Base-by-base conservation (phyloP, 306 rosid genomes). In the Vigna nakashimae region DNA sequence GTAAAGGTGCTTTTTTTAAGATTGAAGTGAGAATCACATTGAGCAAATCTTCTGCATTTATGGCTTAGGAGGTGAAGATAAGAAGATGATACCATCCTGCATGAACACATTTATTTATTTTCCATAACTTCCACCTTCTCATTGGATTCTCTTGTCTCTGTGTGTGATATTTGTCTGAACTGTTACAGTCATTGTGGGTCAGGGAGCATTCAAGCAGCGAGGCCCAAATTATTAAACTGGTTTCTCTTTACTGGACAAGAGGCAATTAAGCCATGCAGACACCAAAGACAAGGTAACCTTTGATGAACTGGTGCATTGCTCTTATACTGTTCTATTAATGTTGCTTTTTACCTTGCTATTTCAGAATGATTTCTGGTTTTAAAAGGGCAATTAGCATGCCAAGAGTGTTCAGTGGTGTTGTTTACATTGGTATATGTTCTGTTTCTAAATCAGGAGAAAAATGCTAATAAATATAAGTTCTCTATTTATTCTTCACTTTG, bases 241-340 rank as follows among this genome's bases (percentile, higher is more conserved):
- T 70, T 73, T 84, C 72, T 18, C 51, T 76, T 82, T 82, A 51
- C 84, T 53, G 78, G 73, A 56, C 51, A 20, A 58, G 77, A 78
- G 83, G 85, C 62, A 72, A 57, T 55, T 62, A 77, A 84, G 86
- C 64, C 57, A 96, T 96, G 99, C 99, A 96, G 88, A 92, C 99
- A 84, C 91, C 99, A 14, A 96, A 96, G 88, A 84, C 97, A 81
- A 91, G 99, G 98, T 96, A 85, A 79, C 60, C 80, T 90, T 78
- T 50, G 63, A 74, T 51, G 73, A 67, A 69, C 78, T 50, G 63
- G 38, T 28, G 59, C 13, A 48, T 73, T 78, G 32, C 16, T 74
- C 65, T 66, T 80, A 70, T 84, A n/a, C 67, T 68, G 46, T 40
- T 65, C 75, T 42, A 56, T 49, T 18, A 68, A 65, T 45, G 58